Conservation (phyloP, 805 yeast genomes). For the Candida methanosorbosa region DNA sequence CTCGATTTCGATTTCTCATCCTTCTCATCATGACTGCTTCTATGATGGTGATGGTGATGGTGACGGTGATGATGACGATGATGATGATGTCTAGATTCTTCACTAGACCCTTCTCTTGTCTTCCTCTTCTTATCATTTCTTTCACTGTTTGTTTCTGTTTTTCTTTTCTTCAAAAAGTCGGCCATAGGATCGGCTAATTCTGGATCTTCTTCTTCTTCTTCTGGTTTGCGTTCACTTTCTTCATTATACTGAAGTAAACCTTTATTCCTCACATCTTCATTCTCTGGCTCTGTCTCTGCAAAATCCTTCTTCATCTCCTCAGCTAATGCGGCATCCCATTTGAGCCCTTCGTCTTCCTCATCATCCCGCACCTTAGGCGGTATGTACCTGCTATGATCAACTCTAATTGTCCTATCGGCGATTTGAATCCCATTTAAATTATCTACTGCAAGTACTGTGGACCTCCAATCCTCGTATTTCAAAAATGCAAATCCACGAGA, state of each 20-base stretch:
- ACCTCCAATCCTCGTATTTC: conserved; percentile 73
- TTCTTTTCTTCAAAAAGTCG: conserved; percentile 11
- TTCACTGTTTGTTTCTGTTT: not conserved
- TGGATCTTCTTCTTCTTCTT: conserved; percentile 13
- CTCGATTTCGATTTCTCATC: no score
- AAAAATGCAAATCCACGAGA: conserved; percentile 74
- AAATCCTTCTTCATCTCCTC: conserved; percentile 39
- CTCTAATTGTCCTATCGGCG: conserved; percentile 43
- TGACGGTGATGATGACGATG: not conserved
- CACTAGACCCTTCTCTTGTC: not conserved
- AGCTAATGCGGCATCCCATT: conserved; percentile 19
- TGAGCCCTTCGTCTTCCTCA: conserved; percentile 37
- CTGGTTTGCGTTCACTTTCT: conserved; percentile 1
- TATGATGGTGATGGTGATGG: not conserved
- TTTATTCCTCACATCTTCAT: no score
- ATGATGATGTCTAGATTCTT: not conserved
- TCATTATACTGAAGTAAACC: not conserved
- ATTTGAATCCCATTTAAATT: conserved; percentile 64
- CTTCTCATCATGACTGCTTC: no score
- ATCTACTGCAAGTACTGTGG: conserved; percentile 81
- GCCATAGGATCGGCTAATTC: conserved; percentile 33
- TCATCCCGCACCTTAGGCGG: conserved; percentile 30
- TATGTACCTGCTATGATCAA: conserved; percentile 64
- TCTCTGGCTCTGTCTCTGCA: conserved; percentile 32
- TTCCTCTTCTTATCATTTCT: not conserved